These are phyloP conservation scores for Neovahlkampfia damariscottae DNA, from an alignment of 78 protist genomes.

Conservation along the genomic window DNA sequence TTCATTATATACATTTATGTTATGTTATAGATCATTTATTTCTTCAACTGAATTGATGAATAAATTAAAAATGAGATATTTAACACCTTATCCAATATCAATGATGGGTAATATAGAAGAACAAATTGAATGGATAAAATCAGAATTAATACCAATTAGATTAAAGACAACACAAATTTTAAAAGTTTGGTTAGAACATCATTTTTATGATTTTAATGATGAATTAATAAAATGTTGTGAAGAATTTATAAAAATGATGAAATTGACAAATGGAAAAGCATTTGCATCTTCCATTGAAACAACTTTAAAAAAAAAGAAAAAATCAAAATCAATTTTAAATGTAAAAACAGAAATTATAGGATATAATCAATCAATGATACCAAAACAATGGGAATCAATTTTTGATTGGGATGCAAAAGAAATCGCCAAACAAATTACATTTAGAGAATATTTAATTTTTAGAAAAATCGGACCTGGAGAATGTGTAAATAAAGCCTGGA, in stretches of 20 bases:
- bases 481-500: conserved; percentile 48
- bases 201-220: background rate
- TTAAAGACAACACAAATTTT: background rate
- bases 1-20: background rate
- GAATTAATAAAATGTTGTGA: background rate
- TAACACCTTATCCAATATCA: background rate
- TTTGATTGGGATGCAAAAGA: conserved; percentile 19
- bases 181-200: background rate
- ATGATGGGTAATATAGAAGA: no score
- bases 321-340: no score
- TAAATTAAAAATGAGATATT: background rate
- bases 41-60: background rate
- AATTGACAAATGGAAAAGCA: background rate
- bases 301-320: background rate
- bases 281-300: background rate
- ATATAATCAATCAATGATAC: background rate
- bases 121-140: background rate
- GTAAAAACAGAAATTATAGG: background rate
- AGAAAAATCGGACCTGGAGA: conserved; percentile 42
- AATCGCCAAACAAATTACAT: conserved; percentile 56
- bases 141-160: background rate
- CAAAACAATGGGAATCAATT: background rate
- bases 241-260: background rate
- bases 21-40: background rate
- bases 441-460: conserved; percentile 42